Base-by-base conservation (phyloP, 2,329 filamentous ascomycete genomes). In the Phaeoacremonium minimum region DNA sequence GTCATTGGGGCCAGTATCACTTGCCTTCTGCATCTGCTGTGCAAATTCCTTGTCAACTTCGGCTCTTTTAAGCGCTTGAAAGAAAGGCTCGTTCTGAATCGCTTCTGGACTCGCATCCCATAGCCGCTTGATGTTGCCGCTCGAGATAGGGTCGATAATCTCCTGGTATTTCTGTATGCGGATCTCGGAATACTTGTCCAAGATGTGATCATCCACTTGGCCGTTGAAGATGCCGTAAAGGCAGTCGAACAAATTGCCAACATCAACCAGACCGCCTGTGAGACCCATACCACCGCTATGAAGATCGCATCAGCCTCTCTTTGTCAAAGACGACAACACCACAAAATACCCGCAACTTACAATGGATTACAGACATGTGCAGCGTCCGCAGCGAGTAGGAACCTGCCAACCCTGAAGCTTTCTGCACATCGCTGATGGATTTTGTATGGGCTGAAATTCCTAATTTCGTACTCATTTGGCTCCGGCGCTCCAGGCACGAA, bases 341-440 rank as follows among this genome's bases (percentile, higher is more conserved):
- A n/a, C n/a, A n/a, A n/a, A n/a, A n/a, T n/a, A n/a, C n/a, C n/a
- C n/a, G n/a, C n/a, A n/a, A n/a, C n/a, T 46, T 43, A 65, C 60
- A 71, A 72, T 15, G 69, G 67, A 42, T 73, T 72, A 46, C 69
- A 72, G n/a, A 73, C 43, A 51, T 76, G 71, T 6, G 69, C 71
- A 13, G 71, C 70, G 47, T 74, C 71, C 1, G 69, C 69, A 4
- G 68, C 70, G 4, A 75, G 55, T 12, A 71, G n/a, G 28, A 73
- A 53, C 15, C 64, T 60, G 0, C 69, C 70, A 2, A 69, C 63
- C 7, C 69, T 52, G 48, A 74, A 70, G 26, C 53, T 64, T 15
- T 63, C 59, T 3, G 67, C 69, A 35, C 67, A 67, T 17, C 71
- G 57, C 49, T 74, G 70, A 41, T 75, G 71, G 18, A 74, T 56